Percentiles rank a stretch among this genome's conserved stretches.
Conservation (phyloP, 495 filamentous ascomycete species). For the Pyrenula massariospora region DNA sequence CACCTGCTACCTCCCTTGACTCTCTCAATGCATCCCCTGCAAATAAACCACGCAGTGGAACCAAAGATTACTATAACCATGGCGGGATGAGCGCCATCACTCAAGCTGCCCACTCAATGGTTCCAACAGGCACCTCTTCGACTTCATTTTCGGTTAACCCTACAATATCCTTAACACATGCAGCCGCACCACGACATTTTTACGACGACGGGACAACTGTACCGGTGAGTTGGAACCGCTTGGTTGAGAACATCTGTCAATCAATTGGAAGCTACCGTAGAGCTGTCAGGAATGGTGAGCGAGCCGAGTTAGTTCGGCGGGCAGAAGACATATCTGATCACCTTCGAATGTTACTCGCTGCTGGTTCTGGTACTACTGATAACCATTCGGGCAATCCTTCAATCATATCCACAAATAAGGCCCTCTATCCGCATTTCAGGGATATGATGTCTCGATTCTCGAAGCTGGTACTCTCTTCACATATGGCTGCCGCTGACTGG, state of each 20-base stretch:
- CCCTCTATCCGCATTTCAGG: constrained; percentile 90
- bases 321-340: constrained; percentile 98
- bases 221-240: constrained; percentile 73
- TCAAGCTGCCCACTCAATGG: constrained; percentile 25
- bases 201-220: constrained; percentile 70
- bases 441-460: constrained; percentile 99
- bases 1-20: constrained; percentile 84
- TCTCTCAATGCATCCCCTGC: constrained; percentile 57
- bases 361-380: constrained; percentile 91
- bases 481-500: constrained; percentile 92
- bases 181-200: constrained; percentile 64
- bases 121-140: constrained; percentile 47
- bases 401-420: constrained; percentile 96
- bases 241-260: constrained; percentile 82
- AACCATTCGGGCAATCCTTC: constrained; percentile 98
- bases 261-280: constrained; percentile 81
- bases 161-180: constrained; percentile 38
- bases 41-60: constrained; percentile 25
- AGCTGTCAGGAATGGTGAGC: constrained; percentile 63
- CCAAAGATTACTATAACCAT: constrained; percentile 31
- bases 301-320: constrained; percentile 79
- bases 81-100: constrained; percentile 28
- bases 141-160: constrained; percentile 55
- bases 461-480: constrained; percentile 94
- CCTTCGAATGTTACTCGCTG: constrained; percentile 81